Percentiles rank a stretch among this genome's conserved stretches.
Evolutionary conservation across 345 rosid species (phyloP).

Genomic region (Eucalyptus coolabah): DNA sequence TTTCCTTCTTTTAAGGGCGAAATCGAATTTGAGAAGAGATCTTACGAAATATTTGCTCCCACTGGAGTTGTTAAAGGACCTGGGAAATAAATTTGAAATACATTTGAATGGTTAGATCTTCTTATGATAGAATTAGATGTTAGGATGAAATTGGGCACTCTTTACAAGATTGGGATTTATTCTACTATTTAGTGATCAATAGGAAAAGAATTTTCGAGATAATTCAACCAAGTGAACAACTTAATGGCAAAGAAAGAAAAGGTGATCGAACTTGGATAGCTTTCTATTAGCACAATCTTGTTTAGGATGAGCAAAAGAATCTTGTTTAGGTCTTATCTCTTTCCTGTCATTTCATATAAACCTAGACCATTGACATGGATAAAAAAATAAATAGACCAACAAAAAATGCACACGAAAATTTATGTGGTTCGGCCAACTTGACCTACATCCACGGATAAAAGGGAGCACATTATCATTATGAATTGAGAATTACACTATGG

Average conservation of each 20-base stretch:
- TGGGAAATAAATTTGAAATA: no score
- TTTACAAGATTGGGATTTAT: no score
- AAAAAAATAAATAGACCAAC: not conserved
- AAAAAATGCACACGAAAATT: not conserved
- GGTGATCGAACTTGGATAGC: not conserved
- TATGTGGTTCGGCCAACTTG: not conserved
- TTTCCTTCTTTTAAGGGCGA: not conserved
- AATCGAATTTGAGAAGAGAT: not conserved
- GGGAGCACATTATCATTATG: not conserved
- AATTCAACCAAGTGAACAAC: not conserved
- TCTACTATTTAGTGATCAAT: no score
- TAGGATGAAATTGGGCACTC: not conserved
- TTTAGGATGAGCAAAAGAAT: no score
- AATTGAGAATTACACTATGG: not conserved
- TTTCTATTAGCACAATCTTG: no score
- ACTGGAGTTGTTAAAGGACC: fast-evolving
- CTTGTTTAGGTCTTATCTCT: not conserved
- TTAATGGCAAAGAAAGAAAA: not conserved
- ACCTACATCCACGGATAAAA: not conserved
- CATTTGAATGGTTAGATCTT: not conserved
- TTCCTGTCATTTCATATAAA: not conserved
- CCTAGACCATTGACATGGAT: not conserved
- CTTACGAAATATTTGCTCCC: not conserved
- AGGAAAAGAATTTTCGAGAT: not conserved
- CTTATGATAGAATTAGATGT: not conserved